phyloP scores from a whole-genome alignment of 371 early-diverging fungal species.

The Mucor indicus region DNA sequence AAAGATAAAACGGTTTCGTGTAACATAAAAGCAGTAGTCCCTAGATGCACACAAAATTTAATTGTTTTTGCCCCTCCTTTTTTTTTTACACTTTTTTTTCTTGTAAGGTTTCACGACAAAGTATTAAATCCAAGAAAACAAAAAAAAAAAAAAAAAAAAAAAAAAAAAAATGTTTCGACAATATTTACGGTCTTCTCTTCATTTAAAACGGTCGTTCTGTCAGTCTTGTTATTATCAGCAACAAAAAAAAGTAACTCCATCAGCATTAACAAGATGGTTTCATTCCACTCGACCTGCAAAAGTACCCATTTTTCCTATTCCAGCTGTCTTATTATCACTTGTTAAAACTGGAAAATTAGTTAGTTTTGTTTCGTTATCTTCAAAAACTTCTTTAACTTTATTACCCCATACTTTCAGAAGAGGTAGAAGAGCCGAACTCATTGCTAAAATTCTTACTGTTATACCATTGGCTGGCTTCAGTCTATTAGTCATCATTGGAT shows the following conservation, averaged over 20 bases:
- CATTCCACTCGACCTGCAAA: conserved; percentile 26
- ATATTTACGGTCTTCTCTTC: background rate
- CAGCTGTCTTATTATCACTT: conserved; percentile 26
- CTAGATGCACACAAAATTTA: no score
- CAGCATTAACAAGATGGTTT: conserved; percentile 21
- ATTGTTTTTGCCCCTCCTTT: background rate
- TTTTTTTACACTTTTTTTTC: background rate
- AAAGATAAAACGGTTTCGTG: no score
- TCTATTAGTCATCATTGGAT: conserved; percentile 33
- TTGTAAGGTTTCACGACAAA: conserved; percentile 12
- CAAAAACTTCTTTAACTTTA: conserved; percentile 45
- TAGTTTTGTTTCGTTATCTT: conserved; percentile 43
- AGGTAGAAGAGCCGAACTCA: conserved; percentile 10
- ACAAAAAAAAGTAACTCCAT: background rate
- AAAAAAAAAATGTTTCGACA: conserved; percentile 3
- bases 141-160: no score
- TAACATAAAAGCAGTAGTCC: no score
- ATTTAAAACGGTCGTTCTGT: conserved; percentile 5
- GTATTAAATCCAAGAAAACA: conserved; percentile 13
- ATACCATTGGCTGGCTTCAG: conserved; percentile 41
- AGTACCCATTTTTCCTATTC: conserved; percentile 42
- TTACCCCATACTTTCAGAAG: conserved; percentile 46
- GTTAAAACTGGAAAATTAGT: conserved; percentile 46
- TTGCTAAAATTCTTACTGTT: conserved; percentile 36
- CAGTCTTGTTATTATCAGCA: conserved; percentile 1